phyloP scores from a whole-genome alignment of 495 filamentous ascomycete species.

The Aspergillus bridgeri region DNA sequence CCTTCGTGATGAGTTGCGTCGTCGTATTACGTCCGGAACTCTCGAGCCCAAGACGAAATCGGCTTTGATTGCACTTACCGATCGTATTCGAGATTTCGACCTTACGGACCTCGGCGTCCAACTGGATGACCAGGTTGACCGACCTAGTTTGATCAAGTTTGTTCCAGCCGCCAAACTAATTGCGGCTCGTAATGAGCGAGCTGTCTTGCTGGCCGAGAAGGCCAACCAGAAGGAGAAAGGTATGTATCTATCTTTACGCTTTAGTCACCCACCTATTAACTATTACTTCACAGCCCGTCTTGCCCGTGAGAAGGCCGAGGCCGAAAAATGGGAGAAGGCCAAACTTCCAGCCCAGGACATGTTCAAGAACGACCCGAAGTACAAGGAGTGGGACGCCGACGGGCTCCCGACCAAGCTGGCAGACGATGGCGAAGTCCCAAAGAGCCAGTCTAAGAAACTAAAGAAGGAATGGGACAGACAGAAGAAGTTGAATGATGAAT shows the following conservation, averaged over 20 bases:
- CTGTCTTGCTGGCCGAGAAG: constrained; percentile 21
- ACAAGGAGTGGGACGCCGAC: constrained; percentile 77
- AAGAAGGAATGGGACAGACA: constrained; percentile 91
- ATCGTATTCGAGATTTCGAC: neutral
- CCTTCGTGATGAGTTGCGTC: neutral
- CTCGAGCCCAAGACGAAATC: neutral
- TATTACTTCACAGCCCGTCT: neutral
- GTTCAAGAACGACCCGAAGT: constrained; percentile 68
- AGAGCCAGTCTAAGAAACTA: constrained; percentile 77
- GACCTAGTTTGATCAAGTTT: neutral
- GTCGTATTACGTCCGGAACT: neutral
- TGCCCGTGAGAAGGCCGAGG: constrained; percentile 52
- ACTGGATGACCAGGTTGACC: neutral
- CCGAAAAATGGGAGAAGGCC: constrained; percentile 61
- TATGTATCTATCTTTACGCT: neutral
- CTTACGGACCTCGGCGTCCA: neutral
- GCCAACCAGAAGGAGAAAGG: constrained; percentile 46
- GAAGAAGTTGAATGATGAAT: constrained; percentile 79
- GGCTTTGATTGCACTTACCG: neutral
- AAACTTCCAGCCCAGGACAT: constrained; percentile 65
- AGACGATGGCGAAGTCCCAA: constrained; percentile 76
- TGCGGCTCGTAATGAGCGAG: neutral
- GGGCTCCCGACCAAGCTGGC: constrained; percentile 76
- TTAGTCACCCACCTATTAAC: neutral
- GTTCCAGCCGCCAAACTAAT: neutral